Conservation (phyloP, 202 grass and related monocot species). For the Carex sylvatica region DNA sequence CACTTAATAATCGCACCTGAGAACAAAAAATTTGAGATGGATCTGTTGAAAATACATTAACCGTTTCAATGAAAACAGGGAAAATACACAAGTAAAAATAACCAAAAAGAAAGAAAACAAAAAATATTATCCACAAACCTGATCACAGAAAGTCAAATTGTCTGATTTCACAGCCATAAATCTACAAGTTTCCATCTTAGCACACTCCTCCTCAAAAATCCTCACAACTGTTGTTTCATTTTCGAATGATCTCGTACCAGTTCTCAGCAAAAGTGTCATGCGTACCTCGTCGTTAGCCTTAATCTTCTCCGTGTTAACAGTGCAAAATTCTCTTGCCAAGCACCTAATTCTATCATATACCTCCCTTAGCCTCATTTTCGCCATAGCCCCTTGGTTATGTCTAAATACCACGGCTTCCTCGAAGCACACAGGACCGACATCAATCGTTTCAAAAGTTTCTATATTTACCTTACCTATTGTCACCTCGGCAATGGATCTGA, state of each 20-base stretch:
- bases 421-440: conserved; percentile 36
- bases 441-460: conserved; percentile 33
- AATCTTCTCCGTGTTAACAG: not conserved
- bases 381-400: conserved; percentile 33
- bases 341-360: conserved; percentile 53
- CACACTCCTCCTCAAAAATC: conserved; percentile 37
- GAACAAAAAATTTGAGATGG: not conserved
- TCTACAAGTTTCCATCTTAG: conserved; percentile 30
- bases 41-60: not conserved
- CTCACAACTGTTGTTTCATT: conserved; percentile 41
- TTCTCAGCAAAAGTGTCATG: conserved; percentile 56
- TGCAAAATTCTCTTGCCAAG: conserved; percentile 50
- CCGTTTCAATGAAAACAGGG: not conserved
- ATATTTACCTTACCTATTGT: conserved; percentile 35
- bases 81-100: not conserved
- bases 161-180: conserved; percentile 20
- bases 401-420: conserved; percentile 58
- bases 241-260: conserved; percentile 45
- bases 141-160: conserved; percentile 66
- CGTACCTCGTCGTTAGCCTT: not conserved
- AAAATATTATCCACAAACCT: conserved; percentile 13
- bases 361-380: conserved; percentile 23
- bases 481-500: conserved; percentile 34
- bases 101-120: not conserved
- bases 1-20: conserved; percentile 57